These are phyloP conservation scores for Alternaria consortialis DNA, from an alignment of 2,329 filamentous ascomycete species.

Conservation along the genomic window DNA sequence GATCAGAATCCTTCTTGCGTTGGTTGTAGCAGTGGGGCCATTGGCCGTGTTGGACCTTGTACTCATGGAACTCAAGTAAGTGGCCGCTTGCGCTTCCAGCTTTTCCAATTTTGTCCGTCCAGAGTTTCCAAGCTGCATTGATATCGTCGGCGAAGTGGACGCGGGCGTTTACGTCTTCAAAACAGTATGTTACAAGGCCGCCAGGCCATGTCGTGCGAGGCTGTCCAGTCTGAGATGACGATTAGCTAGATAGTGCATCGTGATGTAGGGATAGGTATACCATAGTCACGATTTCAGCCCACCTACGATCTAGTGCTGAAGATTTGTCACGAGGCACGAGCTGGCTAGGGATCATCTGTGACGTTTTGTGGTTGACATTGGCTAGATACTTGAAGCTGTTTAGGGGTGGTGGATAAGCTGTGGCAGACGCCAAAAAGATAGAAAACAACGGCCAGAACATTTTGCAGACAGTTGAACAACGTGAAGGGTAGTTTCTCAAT, in stretches of 20 bases:
- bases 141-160: conserved; percentile 3
- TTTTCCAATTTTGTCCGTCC: conserved; percentile 4
- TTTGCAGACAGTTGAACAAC: not conserved
- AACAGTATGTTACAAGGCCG: conserved; percentile 8
- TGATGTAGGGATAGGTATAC: not conserved
- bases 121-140: conserved; percentile 10
- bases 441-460: not conserved
- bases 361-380: not conserved
- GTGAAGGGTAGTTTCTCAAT: not conserved
- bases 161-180: not conserved
- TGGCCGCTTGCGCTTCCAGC: conserved; percentile 1
- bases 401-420: conserved; percentile 1
- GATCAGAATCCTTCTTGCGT: conserved; percentile 1
- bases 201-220: conserved; percentile 7
- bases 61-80: conserved; percentile 7
- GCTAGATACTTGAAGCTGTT: conserved; percentile 3
- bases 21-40: conserved; percentile 4
- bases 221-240: not conserved
- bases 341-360: not conserved
- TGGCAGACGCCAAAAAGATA: not conserved
- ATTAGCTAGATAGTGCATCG: not conserved
- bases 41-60: not conserved
- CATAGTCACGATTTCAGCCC: conserved; percentile 5
- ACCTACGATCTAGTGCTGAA: not conserved
- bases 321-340: not conserved